These are phyloP conservation scores for Nothophytophthora sp. DNA, from an alignment of 352 stramenopile genomes.

Conservation along the genomic window DNA sequence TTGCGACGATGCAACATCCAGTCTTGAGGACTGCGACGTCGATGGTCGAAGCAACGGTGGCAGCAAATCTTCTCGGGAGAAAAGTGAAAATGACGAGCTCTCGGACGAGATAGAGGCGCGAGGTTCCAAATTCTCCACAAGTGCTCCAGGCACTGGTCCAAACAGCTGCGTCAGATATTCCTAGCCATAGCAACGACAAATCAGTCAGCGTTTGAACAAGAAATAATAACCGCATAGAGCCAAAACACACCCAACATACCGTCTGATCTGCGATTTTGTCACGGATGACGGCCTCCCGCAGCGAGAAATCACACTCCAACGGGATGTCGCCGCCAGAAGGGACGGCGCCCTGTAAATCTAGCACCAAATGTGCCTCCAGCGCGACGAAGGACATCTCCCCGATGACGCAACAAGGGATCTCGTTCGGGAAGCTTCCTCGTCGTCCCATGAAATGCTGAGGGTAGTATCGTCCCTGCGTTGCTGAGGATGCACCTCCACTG, in stretches of 20 bases:
- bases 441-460: constrained; percentile 34
- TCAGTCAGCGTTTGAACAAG: constrained; percentile 10
- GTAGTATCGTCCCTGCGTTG: constrained; percentile 20
- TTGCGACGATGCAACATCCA: constrained; percentile 26
- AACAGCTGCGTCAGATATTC: constrained; percentile 40
- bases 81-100: constrained; percentile 27
- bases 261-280: constrained; percentile 52
- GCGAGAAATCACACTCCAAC: constrained; percentile 44
- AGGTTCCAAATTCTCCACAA: constrained; percentile 23
- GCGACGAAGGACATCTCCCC: constrained; percentile 32
- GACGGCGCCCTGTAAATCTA: constrained; percentile 11
- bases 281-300: constrained; percentile 37
- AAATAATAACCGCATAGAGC: constrained; percentile 1
- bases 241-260: constrained; percentile 20
- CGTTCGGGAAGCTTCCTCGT: constrained; percentile 26
- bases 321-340: constrained; percentile 4
- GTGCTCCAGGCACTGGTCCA: constrained; percentile 30
- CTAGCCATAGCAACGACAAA: constrained; percentile 16
- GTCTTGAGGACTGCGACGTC: constrained; percentile 16
- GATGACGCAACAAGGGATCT: constrained; percentile 39
- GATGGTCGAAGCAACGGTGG: constrained; percentile 17
- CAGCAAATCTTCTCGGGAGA: constrained; percentile 18
- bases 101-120: constrained; percentile 26
- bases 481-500: constrained; percentile 23
- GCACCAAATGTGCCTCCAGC: constrained; percentile 18